Evolutionary conservation across 2,329 filamentous ascomycete species (phyloP), one percentile per base, ranked within the genome.

Genomic region (Alternaria triticimaculans): DNA sequence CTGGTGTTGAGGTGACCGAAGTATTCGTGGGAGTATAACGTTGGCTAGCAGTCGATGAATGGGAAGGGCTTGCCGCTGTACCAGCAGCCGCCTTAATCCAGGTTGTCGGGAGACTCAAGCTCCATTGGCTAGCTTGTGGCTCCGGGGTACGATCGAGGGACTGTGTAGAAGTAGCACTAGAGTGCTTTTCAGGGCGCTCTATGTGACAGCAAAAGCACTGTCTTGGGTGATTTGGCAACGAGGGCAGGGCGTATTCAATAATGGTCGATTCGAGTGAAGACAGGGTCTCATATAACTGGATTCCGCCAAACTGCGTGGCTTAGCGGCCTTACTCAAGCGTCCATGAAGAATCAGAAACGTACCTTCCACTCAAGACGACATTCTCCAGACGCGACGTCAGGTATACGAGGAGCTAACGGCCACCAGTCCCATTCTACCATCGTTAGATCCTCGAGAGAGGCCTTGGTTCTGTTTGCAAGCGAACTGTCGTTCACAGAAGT

Each of bases 151-250:
- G 6, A 15, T 15, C 6, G 7, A 7, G 2, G 2, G 30, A 15
- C 6, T 15, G 30, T 33, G 30, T 3, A 8, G 30, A 8, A 8
- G 30, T 8, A 4, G 30, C 3, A 8, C 30, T n/a, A 0, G 33
- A 9, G 7, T 1, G 0, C 15, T 37, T 37, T n/a, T 2, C 33
- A 1, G 7, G 14, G 33, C 33, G 3, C 6, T n/a, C 33, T 4
- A 9, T 1, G 4, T 15, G 33, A 37, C 33, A 37, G 7, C 14
- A 9, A 37, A 3, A 37, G 33, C 33, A 37, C 2, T 37, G 33
- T 5, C 9, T n/a, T 0, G 14, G 14, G 9, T 37, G 14, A 2
- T n/a, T 0, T 1, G 33, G 33, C 7, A n/a, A n/a, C 4, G 7
- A n/a, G 2, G 14, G 33, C 33, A 37, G 5, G 15, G 14, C 33